Base-by-base conservation (phyloP, 2,329 filamentous ascomycete species). In the Colletotrichum nymphaeae region DNA sequence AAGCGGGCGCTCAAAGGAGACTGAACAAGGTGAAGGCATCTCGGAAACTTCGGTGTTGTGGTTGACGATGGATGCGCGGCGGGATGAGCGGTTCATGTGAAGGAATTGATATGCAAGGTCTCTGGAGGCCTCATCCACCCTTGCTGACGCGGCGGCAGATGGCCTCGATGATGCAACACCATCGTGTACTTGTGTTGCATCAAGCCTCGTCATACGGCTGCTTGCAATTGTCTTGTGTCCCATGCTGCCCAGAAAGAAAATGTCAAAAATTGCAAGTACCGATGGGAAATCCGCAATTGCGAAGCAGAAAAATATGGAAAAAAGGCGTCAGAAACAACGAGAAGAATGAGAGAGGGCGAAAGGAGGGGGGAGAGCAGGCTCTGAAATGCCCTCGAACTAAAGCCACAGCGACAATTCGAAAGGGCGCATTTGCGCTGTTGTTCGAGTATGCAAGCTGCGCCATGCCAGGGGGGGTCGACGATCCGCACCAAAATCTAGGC, bases 371-470 rank as follows among this genome's bases (percentile, higher is more conserved):
- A 16, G n/a, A 35, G 4, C 12, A 68, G n/a, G 37, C 32, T 26
- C 22, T 24, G 56, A 57, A 67, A 57, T 63, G 26, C 14, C 32
- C 30, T 28, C 37, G 14, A 62, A 53, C 8, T 28, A 11, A 60
- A 57, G 16, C 42, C 12, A 46, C 30, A 26, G 26, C 16, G 22
- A 28, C 42, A 57, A 52, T 52, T 26, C 42, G 6, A 26, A 72
- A 73, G 67, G 26, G 67, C 71, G 56, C 71, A 66, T 28, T 62
- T 37, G 66, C 66, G 70, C 66, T 70, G 57, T 70, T 67, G 63
- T 42, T 65, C 35, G 16, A 9, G 19, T 28, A 28, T 66, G 62
- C 67, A 59, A 28, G 67, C 67, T 73, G 67, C 49, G 71, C 66
- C 66, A 35, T 64, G 30, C 22, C 53, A 24, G 57, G 58, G 58